These are phyloP conservation scores for Linnemannia schmuckeri DNA, from an alignment of 192 early-diverging fungal species.

Conservation along the genomic window DNA sequence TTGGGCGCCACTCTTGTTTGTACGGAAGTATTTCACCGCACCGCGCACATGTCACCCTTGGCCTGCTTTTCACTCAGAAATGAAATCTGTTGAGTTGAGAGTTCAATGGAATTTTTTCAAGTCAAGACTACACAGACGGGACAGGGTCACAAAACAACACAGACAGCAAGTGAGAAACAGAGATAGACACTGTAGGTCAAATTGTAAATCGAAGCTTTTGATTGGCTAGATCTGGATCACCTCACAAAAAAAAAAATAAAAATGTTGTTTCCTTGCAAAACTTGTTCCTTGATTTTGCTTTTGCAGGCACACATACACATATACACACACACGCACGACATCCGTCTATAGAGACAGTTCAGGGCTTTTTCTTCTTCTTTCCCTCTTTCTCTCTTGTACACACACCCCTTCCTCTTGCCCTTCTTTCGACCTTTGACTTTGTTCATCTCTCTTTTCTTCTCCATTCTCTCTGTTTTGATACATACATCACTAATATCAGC, in stretches of 20 bases:
- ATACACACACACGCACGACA: too few relatives aligned
- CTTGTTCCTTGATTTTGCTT: not conserved
- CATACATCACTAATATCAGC: too few relatives aligned
- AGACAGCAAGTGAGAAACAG: not conserved
- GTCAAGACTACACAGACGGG: too few relatives aligned
- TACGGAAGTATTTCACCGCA: too few relatives aligned
- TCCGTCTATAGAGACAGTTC: not conserved
- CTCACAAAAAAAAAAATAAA: not conserved
- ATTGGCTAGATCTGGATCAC: constrained; percentile 17
- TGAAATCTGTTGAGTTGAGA: too few relatives aligned
- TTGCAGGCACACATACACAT: not conserved
- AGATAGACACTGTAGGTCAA: not conserved
- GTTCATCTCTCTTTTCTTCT: not conserved
- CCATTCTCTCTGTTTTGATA: not conserved
- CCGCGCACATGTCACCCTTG: too few relatives aligned
- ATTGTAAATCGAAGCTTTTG: not conserved
- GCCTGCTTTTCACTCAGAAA: too few relatives aligned
- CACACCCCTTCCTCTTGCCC: not conserved
- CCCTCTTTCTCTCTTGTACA: too few relatives aligned
- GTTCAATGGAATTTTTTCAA: too few relatives aligned
- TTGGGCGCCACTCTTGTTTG: too few relatives aligned
- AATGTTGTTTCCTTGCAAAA: too few relatives aligned
- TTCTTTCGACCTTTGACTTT: not conserved
- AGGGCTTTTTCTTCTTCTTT: constrained; percentile 1
- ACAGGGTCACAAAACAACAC: not conserved